Conservation (phyloP, 2,329 filamentous ascomycete species). For the Claviceps sp. region DNA sequence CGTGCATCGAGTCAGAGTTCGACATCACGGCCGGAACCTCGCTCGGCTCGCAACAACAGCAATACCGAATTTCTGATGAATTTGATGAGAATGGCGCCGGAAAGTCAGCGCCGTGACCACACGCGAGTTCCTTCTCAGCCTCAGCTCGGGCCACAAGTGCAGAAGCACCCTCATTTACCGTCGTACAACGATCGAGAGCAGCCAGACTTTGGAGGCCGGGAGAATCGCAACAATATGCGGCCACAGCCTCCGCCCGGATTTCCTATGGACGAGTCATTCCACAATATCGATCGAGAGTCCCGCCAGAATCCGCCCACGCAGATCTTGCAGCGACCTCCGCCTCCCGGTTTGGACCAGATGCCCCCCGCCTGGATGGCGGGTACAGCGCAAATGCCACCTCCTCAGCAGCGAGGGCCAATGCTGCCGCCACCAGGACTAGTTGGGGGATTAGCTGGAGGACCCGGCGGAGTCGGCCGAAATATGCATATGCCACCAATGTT, state of each 20-base stretch:
- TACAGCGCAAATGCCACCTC: constrained; percentile 29
- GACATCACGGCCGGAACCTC: constrained; percentile 30
- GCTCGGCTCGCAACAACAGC: constrained; percentile 34
- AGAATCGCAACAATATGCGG: constrained; percentile 24
- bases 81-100: constrained; percentile 51
- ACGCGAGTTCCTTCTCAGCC: constrained; percentile 8
- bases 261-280: constrained; percentile 38
- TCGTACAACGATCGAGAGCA: constrained; percentile 35
- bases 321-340: constrained; percentile 50
- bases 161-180: constrained; percentile 29
- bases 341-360: constrained; percentile 47
- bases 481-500: constrained; percentile 46
- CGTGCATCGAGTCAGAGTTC: constrained; percentile 38
- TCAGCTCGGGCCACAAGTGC: constrained; percentile 7
- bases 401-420: constrained; percentile 34
- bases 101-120: constrained; percentile 38
- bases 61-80: constrained; percentile 79
- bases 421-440: constrained; percentile 47
- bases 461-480: constrained; percentile 20
- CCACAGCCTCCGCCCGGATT: constrained; percentile 36
- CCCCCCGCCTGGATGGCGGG: constrained; percentile 40
- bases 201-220: constrained; percentile 25
- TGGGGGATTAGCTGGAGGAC: constrained; percentile 18
- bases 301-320: constrained; percentile 44
- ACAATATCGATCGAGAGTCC: constrained; percentile 32